Evolutionary conservation across 306 rosid genomes (phyloP).

Genomic region (Alnus rubra): DNA sequence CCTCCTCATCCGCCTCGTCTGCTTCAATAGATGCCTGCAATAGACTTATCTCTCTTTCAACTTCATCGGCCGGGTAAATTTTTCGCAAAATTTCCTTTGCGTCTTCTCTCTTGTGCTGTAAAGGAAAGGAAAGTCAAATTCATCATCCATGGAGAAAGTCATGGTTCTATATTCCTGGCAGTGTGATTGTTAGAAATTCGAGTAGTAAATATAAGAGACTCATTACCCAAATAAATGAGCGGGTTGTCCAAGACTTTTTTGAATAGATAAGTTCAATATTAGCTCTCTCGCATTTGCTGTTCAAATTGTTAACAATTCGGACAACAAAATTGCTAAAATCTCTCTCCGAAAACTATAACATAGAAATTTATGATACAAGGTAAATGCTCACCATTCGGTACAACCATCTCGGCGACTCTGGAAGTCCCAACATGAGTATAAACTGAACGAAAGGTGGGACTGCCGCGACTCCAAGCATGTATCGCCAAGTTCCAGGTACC

Average conservation of each 20-base stretch:
- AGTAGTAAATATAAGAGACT: no score
- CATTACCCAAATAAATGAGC: no score
- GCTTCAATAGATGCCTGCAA: constrained; percentile 55
- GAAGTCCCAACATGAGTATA: constrained; percentile 64
- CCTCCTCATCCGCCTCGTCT: constrained; percentile 56
- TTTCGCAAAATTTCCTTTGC: constrained; percentile 51
- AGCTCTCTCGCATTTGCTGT: no score
- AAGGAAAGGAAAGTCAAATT: neutral
- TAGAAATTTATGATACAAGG: neutral
- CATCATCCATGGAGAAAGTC: no score
- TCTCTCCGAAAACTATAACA: no score
- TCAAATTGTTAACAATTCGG: no score
- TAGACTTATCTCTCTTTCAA: constrained; percentile 60
- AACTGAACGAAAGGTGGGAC: constrained; percentile 70
- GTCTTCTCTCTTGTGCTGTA: constrained; percentile 57
- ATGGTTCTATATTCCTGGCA: no score
- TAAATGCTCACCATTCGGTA: constrained; percentile 55
- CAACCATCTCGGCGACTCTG: constrained; percentile 91
- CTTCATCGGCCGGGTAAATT: constrained; percentile 50
- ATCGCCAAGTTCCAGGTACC: constrained; percentile 81
- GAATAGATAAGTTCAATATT: no score
- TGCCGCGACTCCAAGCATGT: constrained; percentile 88
- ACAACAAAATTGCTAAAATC: no score
- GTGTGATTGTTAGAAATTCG: no score
- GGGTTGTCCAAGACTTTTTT: no score